Percentiles rank a stretch among this genome's conserved stretches.
phyloP scores from a whole-genome alignment of 495 filamentous ascomycete species.

The Parmelia sp. region DNA sequence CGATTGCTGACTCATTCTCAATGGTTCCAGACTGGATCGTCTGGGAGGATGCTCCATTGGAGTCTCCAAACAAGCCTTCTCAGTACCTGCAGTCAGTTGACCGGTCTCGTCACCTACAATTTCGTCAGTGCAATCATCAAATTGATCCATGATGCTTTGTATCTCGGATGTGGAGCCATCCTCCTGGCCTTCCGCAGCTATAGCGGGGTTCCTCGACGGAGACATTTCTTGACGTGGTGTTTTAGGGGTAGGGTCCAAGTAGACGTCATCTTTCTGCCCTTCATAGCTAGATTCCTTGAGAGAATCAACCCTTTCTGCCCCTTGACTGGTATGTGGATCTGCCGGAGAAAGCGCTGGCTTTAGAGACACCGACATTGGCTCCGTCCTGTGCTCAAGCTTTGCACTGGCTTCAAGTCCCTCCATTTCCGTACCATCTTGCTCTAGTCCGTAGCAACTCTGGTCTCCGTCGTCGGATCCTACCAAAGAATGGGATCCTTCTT shows the following conservation, averaged over 20 bases:
- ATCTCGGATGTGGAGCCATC: conserved; percentile 79
- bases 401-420: background rate
- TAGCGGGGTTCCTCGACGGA: background rate
- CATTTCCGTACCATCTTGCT: background rate
- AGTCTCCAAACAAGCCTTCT: conserved; percentile 58
- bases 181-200: conserved; percentile 27
- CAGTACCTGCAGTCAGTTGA: conserved; percentile 70
- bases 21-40: conserved; percentile 73
- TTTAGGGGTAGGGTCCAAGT: conserved; percentile 58
- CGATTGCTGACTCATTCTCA: conserved; percentile 36
- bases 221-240: conserved; percentile 41
- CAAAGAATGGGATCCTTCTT: background rate
- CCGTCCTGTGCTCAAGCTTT: conserved; percentile 1
- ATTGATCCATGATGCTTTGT: conserved; percentile 89
- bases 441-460: background rate
- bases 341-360: background rate
- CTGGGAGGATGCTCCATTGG: conserved; percentile 69
- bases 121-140: conserved; percentile 60
- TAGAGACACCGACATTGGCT: background rate
- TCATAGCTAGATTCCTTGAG: background rate
- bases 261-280: conserved; percentile 43
- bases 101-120: conserved; percentile 69
- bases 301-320: background rate
- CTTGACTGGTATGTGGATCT: too few species aligned
- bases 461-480: background rate